phyloP scores from a whole-genome alignment of 257 asterid genomes.

The Solanum peruvianum region DNA sequence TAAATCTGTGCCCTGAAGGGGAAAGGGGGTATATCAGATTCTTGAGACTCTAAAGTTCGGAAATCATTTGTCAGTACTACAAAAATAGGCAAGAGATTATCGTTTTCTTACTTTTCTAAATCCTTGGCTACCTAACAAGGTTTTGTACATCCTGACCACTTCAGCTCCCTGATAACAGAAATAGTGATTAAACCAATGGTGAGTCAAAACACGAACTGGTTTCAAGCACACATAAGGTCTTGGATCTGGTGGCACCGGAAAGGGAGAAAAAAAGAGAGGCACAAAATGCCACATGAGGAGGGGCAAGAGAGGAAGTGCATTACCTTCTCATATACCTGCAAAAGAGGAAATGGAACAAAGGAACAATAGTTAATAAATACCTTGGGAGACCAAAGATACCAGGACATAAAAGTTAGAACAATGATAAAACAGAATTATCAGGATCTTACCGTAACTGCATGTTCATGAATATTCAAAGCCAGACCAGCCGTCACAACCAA shows the following conservation, averaged over 20 bases:
- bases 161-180: conserved; percentile 63
- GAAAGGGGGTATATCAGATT: not conserved
- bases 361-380: conserved; percentile 8
- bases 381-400: not conserved
- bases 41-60: not conserved
- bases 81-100: not conserved
- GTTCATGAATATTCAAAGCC: conserved; percentile 21
- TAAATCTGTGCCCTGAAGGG: conserved; percentile 67
- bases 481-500: conserved; percentile 8
- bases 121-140: conserved; percentile 59
- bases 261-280: not conserved
- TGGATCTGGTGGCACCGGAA: not conserved
- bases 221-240: not conserved
- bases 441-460: conserved; percentile 63
- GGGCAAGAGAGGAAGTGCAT: not conserved
- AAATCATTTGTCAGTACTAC: not conserved
- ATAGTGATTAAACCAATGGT: not conserved
- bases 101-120: conserved; percentile 52
- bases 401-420: not conserved
- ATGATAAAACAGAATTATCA: not conserved
- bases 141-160: conserved; percentile 89
- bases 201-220: not conserved
- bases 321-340: conserved; percentile 76
- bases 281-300: not conserved
- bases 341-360: conserved; percentile 6